These are phyloP conservation scores for Scolecobasidium constrictum DNA, from an alignment of 2,329 filamentous ascomycete genomes.

Conservation along the genomic window DNA sequence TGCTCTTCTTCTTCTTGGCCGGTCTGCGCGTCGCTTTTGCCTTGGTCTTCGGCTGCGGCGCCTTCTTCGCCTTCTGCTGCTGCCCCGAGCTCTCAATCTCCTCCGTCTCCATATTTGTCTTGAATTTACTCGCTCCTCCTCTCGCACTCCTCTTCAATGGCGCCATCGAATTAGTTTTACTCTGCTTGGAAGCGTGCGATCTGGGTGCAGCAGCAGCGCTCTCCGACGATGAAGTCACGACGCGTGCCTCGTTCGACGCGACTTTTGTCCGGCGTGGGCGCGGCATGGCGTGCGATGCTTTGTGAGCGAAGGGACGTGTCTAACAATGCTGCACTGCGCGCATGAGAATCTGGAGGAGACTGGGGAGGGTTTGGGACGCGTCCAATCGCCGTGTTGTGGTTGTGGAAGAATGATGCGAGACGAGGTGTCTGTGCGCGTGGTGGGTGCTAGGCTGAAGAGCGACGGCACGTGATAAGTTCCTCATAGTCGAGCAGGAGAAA, in stretches of 20 bases:
- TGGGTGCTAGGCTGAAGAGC: no score
- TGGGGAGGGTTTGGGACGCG: no score
- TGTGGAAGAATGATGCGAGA: no score
- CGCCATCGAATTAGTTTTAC: neutral
- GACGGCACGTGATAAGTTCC: no score
- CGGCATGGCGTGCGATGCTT: slow-evolving; percentile 21
- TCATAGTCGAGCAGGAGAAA: no score
- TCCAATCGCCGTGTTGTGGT: no score
- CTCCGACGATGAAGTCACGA: slow-evolving; percentile 2
- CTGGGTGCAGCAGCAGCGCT: neutral
- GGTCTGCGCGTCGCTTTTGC: neutral
- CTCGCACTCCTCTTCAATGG: neutral
- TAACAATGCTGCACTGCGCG: neutral
- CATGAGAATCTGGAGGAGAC: no score
- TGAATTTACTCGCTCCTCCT: neutral
- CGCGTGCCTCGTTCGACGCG: slow-evolving; percentile 3
- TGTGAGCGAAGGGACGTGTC: slow-evolving; percentile 4
- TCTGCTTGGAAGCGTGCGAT: neutral
- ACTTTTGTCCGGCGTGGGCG: slow-evolving; percentile 24
- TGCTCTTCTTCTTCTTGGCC: slow-evolving; percentile 5
- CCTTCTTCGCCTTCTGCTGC: neutral
- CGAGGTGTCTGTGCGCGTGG: no score
- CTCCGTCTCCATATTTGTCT: neutral
- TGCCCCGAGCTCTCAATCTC: neutral
- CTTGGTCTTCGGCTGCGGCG: neutral